Evolutionary conservation across 345 rosid species (phyloP).

Genomic region (Boechera retrofracta): DNA sequence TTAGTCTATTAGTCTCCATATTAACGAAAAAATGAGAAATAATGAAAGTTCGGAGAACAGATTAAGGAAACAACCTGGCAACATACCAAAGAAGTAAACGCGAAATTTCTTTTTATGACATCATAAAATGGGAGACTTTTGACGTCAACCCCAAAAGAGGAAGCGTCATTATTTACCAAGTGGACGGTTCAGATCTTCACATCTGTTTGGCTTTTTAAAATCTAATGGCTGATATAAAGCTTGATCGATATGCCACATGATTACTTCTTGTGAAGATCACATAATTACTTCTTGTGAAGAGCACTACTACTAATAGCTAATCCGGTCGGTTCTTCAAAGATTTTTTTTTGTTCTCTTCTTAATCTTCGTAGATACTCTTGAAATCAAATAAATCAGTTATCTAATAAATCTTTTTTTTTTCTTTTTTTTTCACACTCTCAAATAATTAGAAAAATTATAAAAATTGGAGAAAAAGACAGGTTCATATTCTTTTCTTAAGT

Average conservation of each 20-base stretch:
- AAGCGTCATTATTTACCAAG: neutral
- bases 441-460: neutral
- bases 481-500: neutral
- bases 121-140: conserved; percentile 35
- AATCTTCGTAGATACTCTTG: neutral
- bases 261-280: conserved; percentile 1
- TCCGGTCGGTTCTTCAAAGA: conserved; percentile 15
- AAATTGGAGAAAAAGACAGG: conserved; percentile 13
- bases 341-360: conserved; percentile 3
- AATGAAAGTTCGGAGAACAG: conserved; percentile 41
- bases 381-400: neutral
- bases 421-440: neutral
- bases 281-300: neutral
- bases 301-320: conserved; percentile 2
- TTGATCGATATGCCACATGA: conserved; percentile 1
- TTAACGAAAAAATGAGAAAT: neutral
- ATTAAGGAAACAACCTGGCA: conserved; percentile 52
- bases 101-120: conserved; percentile 21
- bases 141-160: conserved; percentile 41
- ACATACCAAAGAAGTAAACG: conserved; percentile 20
- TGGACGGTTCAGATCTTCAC: conserved; percentile 7
- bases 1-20: conserved; percentile 10
- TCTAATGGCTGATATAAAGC: conserved; percentile 15
- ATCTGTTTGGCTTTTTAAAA: neutral
- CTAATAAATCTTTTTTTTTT: neutral